Base-by-base conservation (phyloP, 371 early-diverging fungal genomes). In the Mortierella sp. region DNA sequence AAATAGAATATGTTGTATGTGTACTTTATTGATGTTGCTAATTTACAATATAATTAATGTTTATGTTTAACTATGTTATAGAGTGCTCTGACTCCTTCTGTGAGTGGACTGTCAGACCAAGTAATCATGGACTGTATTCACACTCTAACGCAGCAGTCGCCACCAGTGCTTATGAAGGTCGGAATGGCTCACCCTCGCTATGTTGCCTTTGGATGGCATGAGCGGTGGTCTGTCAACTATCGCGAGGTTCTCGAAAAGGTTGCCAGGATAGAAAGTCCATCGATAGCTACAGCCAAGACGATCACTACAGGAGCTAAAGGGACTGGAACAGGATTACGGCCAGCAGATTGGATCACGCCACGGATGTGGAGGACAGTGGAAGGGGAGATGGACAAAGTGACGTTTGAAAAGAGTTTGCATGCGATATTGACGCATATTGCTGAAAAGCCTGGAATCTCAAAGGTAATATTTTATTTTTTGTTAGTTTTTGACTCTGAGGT, bases 301-400 rank as follows among this genome's bases (percentile, higher is more conserved):
- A 21, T 14, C 7, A 50, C 50, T 7, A 14, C n/a, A 14, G 14
- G 7, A 37, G 5, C 50, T 4, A 50, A 12, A 19, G 53, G 21
- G 26, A 26, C 21, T 23, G 2, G 4, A 16, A 23, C 9, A 25
- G 2, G 30, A 16, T 4, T 26, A 0, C 26, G 64, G n/a, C 62
- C 72, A 0, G 19, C 29, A 50, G 29, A 57, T 21, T 76, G 72
- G 68, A 53, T 51, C 23, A 62, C 63, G 3, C 72, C 77, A 4
- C 68, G 77, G 16, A 71, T 76, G 68, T 76, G 77, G 77, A 61
- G 48, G 43, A 71, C 68, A 0, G 52, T 76, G n/a, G 72, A 71
- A 18, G 68, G 71, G 0, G 64, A 25, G 2, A n/a, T 64, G 18
- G 68, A 71, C 48, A 56, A 43, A 7, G 30, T 57, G 12, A 56